Evolutionary conservation across 768 basidiomycete genomes (phyloP), one percentile per base, ranked within the genome.

Genomic region (Boletus sp.): DNA sequence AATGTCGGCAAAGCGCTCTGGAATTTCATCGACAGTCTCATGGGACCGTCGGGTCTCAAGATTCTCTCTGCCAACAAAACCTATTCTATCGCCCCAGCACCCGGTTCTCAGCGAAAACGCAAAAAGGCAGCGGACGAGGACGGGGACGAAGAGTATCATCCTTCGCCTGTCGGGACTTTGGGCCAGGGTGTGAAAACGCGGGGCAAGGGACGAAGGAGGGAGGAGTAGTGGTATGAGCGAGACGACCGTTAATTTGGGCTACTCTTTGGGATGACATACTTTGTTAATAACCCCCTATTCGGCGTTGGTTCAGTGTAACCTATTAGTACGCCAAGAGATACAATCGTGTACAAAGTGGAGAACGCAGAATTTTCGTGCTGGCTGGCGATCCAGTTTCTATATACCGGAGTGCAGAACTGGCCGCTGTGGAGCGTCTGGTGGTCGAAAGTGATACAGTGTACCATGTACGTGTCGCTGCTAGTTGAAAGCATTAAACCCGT

Each of bases 1-100:
- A 64, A 65, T 2, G 80, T 88, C 10, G 77, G 79, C 51, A 79
- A 74, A 47, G 75, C 76, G 13, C 67, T 90, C 53, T 88, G 88
- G 87, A 62, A 62, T 6, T 76, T 80, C 59, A 76, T 89, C 58
- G 70, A 78, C 27, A 63, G 78, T 39, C 65, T 72, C 34, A 62
- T 69, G 51, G 70, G 72, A 46, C 73, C 73, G 2, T 63, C 63
- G 13, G 68, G 62, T 44, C 59, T 71, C 13, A 60, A 62, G 19
- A 52, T 73, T 33, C 64, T 75, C 19, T 68, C 68, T n/a, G 34
- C 30, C 35, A 33, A 51, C 55, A 72, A 67, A 40, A 9, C 3
- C 1, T 51, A 57, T 35, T 32, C 64, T 19, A 0, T 1, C 5
- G 56, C 33, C 7, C 39, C 51, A 21, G 15, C 52, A 13, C 57